These are phyloP conservation scores for Madurella mycetomatis DNA, from an alignment of 2,329 filamentous ascomycete species.

Conservation along the genomic window DNA sequence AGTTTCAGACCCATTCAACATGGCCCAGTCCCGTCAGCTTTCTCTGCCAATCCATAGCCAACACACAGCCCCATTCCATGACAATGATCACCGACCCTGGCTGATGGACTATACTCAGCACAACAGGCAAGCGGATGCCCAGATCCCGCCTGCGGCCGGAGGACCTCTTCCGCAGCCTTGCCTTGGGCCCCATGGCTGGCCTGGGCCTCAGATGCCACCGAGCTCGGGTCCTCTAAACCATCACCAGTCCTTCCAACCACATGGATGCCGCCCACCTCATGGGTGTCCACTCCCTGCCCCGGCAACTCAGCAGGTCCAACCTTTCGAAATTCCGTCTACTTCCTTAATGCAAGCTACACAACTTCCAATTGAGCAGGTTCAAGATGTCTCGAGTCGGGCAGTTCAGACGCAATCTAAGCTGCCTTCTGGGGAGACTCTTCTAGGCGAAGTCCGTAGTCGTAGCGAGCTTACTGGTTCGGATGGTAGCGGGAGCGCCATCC, in stretches of 20 bases:
- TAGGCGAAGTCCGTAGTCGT: background rate
- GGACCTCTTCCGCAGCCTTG: background rate
- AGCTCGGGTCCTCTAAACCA: too few relatives aligned
- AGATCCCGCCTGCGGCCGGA: too few relatives aligned
- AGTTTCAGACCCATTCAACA: background rate
- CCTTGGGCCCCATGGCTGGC: background rate
- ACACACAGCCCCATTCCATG: background rate
- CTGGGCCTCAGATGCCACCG: background rate
- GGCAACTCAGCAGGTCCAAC: background rate
- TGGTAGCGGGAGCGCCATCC: background rate
- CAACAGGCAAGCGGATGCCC: too few relatives aligned
- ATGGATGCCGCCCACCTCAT: too few relatives aligned
- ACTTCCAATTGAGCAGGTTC: background rate
- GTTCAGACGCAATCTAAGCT: background rate
- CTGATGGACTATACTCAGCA: too few relatives aligned
- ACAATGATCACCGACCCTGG: background rate
- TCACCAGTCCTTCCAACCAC: background rate
- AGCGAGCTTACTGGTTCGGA: background rate
- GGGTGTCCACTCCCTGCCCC: background rate
- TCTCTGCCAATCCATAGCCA: background rate
- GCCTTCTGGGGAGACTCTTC: constrained; percentile 1
- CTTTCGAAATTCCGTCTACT: background rate
- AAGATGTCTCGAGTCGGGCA: background rate
- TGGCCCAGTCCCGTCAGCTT: background rate
- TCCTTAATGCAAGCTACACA: background rate